Evolutionary conservation across 306 rosid species (phyloP), one percentile per base, ranked within the genome.

Genomic region (Cajanus cajan): DNA sequence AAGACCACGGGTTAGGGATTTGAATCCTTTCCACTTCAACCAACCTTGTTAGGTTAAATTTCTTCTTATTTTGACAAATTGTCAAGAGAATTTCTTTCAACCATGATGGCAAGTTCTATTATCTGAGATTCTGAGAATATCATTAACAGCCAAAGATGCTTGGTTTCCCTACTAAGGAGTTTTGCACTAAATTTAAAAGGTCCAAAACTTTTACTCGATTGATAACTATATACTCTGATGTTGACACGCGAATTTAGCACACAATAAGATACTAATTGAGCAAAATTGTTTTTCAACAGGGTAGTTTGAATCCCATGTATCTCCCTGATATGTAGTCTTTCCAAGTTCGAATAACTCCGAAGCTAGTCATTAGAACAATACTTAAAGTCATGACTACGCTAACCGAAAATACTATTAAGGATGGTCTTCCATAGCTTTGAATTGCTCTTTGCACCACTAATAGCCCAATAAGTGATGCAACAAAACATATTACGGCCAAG

Each of bases 271-370:
- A 66, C 68, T 39, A 9, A 67, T 40, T 8, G 34, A 44, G 24
- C 73, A 70, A 63, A 78, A 64, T 63, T 45, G 58, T 43, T 48
- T 22, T 78, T 79, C 79, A 91, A 81, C 97, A 91, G 36, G 95
- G 97, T 15, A 44, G 68, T 79, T 89, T 94, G 86, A 91, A 94
- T 4, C 98, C 98, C 98, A 91, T 94, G 80, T 85, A 85, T 65
- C 74, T 86, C 52, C 98, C 97, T 48, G 97, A 83, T n/a, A 1
- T 58, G 61, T 88, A 86, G 52, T 85, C 88, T 6, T 88, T 89
- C 90, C 90, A 89, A 47, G 89, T 94, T 66, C 88, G 81, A 18
- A 87, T 70, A 50, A 77, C 90, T 48, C 98, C 98, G 44, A 87
- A 89, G 82, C 81, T 85, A 8, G 97, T 91, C 98, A 93, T 91